Conservation (phyloP, 2,329 filamentous ascomycete genomes). For the Cladophialophora immunda region DNA sequence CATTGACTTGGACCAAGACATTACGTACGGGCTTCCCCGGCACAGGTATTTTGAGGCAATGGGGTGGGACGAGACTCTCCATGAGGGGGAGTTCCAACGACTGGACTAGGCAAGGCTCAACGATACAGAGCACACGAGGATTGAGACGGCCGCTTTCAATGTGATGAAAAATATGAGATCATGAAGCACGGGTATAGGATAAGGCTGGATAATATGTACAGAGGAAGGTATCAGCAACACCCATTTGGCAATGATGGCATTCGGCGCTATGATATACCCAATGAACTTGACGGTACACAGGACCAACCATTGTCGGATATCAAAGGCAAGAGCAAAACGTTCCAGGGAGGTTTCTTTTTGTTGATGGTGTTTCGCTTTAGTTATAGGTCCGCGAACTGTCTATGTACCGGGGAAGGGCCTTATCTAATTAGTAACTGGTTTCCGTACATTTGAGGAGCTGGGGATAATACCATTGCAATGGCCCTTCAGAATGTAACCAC, state of each 20-base stretch:
- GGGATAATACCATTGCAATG: neutral
- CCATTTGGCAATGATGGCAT: neutral
- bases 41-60: conserved; percentile 45
- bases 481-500: neutral
- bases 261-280: conserved; percentile 9
- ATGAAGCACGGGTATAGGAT: conserved; percentile 10
- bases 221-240: conserved; percentile 5
- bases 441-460: neutral
- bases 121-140: conserved; percentile 3
- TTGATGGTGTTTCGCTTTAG: neutral
- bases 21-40: conserved; percentile 50
- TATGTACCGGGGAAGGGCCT: neutral
- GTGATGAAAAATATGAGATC: conserved; percentile 12
- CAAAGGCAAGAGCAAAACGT: neutral
- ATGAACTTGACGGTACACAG: conserved; percentile 17
- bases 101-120: conserved; percentile 17
- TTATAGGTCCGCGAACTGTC: neutral
- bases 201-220: conserved; percentile 9
- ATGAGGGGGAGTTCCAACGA: conserved; percentile 31
- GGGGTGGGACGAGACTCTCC: conserved; percentile 37
- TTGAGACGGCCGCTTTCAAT: conserved; percentile 7
- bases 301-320: conserved; percentile 8
- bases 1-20: conserved; percentile 52
- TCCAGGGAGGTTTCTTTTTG: neutral
- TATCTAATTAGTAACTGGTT: neutral